Base-by-base conservation (phyloP, 2,329 filamentous ascomycete species). In the Balansia obtecta region DNA sequence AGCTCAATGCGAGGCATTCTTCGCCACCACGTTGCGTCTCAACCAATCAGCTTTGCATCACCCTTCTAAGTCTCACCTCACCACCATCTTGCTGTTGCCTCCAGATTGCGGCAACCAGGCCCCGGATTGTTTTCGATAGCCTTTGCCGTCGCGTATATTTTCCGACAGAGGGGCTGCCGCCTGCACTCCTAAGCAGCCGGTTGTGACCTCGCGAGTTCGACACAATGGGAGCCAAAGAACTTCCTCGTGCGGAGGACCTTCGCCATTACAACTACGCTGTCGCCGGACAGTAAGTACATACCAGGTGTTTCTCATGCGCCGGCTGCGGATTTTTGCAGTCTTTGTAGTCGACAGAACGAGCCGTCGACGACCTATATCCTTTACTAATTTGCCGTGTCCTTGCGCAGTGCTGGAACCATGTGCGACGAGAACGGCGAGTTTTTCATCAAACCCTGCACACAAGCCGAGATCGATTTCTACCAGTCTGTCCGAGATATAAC, bases 391-490 rank as follows among this genome's bases (percentile, higher is more conserved):
- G 18, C 43, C 41, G 12, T 38, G 44, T 30, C 22, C 39, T 46
- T 10, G 18, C 20, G 8, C 63, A 96, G 90, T 70, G 90, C 94
- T 58, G 93, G 93, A 56, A 91, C 95, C 45, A 79, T 95, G 60
- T 89, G 85, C 63, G 88, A 95, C 62, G 74, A 78, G 50, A 82
- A 87, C 49, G 93, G 93, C 63, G 80, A 85, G 55, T 74, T 97
- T 34, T 86, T 98, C 64, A 88, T 96, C 63, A 98, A 98, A 69
- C 93, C 93, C 16, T 97, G 91, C 67, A 95, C 87, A 0, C 71
- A 81, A 55, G 76, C 82, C 55, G 93, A 98, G 70, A 81, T 97
- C 59, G 76, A 82, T 43, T 98, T 98, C 67, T 98, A 98, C 73
- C 22, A 30, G 22, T 48, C 46, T 4, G 39, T 48, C 13, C 22